Percentiles rank a stretch among this genome's conserved stretches.
Evolutionary conservation across 768 basidiomycete species (phyloP).

Genomic region (Serendipita indica): DNA sequence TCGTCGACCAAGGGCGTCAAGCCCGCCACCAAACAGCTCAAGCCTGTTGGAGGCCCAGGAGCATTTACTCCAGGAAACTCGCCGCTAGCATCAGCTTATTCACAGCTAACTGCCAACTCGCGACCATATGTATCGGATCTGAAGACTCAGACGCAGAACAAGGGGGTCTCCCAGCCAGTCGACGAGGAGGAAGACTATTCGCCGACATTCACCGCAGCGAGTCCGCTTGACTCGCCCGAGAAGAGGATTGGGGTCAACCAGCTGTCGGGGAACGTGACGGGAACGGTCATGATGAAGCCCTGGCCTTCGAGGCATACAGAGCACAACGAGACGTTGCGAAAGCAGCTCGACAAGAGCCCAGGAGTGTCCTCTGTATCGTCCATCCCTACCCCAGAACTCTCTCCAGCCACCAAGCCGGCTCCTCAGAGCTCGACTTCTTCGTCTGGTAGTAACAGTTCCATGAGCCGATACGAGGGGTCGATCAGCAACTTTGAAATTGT

Average conservation of each 20-base stretch:
- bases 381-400: slow-evolving; percentile 1
- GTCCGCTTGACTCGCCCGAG: background rate
- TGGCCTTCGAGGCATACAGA: background rate
- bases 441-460: background rate
- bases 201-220: background rate
- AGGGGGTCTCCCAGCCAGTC: background rate
- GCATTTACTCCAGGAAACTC: background rate
- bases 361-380: background rate
- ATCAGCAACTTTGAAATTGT: slow-evolving; percentile 5
- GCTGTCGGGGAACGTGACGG: background rate
- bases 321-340: background rate
- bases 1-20: background rate
- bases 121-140: background rate
- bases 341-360: background rate
- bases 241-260: background rate
- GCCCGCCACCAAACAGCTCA: background rate
- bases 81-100: slow-evolving; percentile 1
- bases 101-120: slow-evolving; percentile 1
- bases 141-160: background rate
- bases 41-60: background rate
- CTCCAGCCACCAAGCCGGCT: background rate
- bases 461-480: background rate
- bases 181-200: background rate
- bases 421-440: background rate
- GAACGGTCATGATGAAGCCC: background rate